Conservation (phyloP, 1,284 basidiomycete genomes). For the Meira nashicola region DNA sequence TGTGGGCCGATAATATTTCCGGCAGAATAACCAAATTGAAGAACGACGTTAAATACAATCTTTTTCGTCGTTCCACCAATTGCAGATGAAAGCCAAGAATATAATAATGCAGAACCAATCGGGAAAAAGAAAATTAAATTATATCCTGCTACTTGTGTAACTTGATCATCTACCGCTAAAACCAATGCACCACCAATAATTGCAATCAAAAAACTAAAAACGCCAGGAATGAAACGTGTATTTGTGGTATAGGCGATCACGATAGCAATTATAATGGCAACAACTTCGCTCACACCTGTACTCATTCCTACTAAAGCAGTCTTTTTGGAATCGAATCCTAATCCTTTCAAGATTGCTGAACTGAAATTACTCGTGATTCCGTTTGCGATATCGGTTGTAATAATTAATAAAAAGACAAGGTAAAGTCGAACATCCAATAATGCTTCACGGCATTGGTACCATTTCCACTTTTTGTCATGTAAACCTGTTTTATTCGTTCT, state of each 20-base stretch:
- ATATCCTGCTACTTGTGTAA: slow-evolving; percentile 22
- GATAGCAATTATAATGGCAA: slow-evolving; percentile 37
- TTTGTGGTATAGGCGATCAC: slow-evolving; percentile 22
- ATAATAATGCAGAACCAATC: slow-evolving; percentile 26
- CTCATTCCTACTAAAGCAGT: slow-evolving; percentile 47
- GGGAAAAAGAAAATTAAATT: slow-evolving; percentile 20
- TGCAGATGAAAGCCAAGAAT: slow-evolving; percentile 24
- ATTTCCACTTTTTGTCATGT: slow-evolving; percentile 61
- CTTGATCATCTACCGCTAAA: slow-evolving; percentile 20
- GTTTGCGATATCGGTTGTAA: slow-evolving; percentile 33
- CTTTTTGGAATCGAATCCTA: slow-evolving; percentile 38
- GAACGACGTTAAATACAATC: slow-evolving; percentile 37
- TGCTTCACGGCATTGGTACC: slow-evolving; percentile 58
- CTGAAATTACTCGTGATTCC: slow-evolving; percentile 43
- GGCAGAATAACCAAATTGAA: slow-evolving; percentile 41
- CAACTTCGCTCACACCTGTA: slow-evolving; percentile 36
- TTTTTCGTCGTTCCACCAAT: slow-evolving; percentile 46
- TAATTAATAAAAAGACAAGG: slow-evolving; percentile 30
- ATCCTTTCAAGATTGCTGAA: slow-evolving; percentile 41
- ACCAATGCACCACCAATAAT: slow-evolving; percentile 39
- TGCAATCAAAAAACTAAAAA: slow-evolving; percentile 34
- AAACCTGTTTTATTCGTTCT: slow-evolving; percentile 59
- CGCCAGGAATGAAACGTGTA: slow-evolving; percentile 35
- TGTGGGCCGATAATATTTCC: slow-evolving; percentile 48
- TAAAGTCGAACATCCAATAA: slow-evolving; percentile 56